Conservation (phyloP, 1,284 basidiomycete species). For the Apiotrichum domesticum region DNA sequence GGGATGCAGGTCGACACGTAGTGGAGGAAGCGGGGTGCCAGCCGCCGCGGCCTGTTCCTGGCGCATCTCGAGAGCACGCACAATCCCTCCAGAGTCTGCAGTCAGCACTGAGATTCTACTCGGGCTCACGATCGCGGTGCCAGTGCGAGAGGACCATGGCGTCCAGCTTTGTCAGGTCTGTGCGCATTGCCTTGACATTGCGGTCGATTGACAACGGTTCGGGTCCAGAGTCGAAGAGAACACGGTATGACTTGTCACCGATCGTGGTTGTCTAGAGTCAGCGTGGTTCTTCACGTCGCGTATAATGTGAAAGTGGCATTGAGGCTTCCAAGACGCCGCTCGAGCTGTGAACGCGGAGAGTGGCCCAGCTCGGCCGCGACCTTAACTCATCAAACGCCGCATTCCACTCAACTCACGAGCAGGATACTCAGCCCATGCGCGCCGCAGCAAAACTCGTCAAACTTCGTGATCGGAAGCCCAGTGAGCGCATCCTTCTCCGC, state of each 20-base stretch:
- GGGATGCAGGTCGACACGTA: conserved; percentile 66
- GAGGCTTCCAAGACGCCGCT: no score
- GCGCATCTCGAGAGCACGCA: conserved; percentile 56
- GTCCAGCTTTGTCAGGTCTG: conserved; percentile 55
- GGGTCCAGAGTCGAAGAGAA: conserved; percentile 74
- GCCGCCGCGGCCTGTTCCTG: conserved; percentile 3
- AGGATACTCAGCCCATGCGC: conserved; percentile 74
- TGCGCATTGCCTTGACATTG: conserved; percentile 59
- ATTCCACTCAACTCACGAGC: conserved; percentile 53
- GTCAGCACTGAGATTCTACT: background rate
- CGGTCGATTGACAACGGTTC: conserved; percentile 64
- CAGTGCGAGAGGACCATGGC: conserved; percentile 70
- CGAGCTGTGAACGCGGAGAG: no score
- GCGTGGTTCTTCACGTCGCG: background rate
- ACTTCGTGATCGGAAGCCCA: conserved; percentile 61
- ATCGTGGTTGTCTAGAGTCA: conserved; percentile 34
- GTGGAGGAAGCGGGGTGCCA: conserved; percentile 29
- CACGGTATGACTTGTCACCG: conserved; percentile 51
- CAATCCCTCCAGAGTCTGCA: conserved; percentile 54
- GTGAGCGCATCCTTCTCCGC: conserved; percentile 49
- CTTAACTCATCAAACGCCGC: background rate
- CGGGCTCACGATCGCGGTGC: conserved; percentile 59
- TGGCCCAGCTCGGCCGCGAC: no score
- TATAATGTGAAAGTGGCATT: background rate
- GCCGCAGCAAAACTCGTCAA: conserved; percentile 72